A percentile compares a stretch with the other conserved stretches of the same genome.
Conservation (phyloP, 805 yeast genomes). For the Starmerella apicola region DNA sequence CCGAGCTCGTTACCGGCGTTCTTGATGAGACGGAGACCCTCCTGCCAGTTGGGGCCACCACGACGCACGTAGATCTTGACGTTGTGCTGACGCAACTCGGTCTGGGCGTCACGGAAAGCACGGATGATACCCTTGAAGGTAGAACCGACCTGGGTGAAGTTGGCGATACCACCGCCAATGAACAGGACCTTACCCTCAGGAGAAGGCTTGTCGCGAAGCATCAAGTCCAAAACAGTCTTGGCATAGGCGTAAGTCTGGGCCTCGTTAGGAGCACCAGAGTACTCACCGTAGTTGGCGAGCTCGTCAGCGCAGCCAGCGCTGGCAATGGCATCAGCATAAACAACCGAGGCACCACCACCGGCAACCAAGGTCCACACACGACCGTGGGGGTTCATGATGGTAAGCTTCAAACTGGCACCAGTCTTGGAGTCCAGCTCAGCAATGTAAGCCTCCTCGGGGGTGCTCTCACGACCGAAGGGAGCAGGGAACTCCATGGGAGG, state of each 20-base stretch:
- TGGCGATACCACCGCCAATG: conserved; percentile 39
- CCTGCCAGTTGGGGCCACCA: conserved; percentile 41
- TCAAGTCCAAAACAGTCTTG: conserved; percentile 35
- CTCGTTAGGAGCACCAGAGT: conserved; percentile 39
- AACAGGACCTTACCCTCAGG: conserved; percentile 34
- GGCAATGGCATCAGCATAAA: conserved; percentile 38
- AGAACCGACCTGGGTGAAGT: conserved; percentile 37
- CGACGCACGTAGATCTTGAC: conserved; percentile 35
- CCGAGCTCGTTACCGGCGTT: conserved; percentile 35
- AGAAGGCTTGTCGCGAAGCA: conserved; percentile 32
- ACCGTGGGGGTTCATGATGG: conserved; percentile 34
- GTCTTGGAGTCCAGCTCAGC: conserved; percentile 39
- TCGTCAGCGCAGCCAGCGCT: conserved; percentile 35
- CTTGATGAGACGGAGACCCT: conserved; percentile 35
- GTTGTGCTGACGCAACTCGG: conserved; percentile 29
- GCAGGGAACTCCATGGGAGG: conserved; percentile 40
- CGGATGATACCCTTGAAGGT: conserved; percentile 40
- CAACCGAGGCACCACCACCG: conserved; percentile 39
- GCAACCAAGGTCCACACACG: conserved; percentile 38
- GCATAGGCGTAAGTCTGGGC: conserved; percentile 37
- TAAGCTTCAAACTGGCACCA: conserved; percentile 36
- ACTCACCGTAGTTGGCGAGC: conserved; percentile 38
- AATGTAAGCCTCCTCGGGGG: conserved; percentile 36
- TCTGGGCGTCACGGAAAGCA: conserved; percentile 34
- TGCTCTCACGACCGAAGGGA: conserved; percentile 36